These are phyloP conservation scores for Phytopythium sindhum DNA, from an alignment of 352 stramenopile genomes.

Conservation along the genomic window DNA sequence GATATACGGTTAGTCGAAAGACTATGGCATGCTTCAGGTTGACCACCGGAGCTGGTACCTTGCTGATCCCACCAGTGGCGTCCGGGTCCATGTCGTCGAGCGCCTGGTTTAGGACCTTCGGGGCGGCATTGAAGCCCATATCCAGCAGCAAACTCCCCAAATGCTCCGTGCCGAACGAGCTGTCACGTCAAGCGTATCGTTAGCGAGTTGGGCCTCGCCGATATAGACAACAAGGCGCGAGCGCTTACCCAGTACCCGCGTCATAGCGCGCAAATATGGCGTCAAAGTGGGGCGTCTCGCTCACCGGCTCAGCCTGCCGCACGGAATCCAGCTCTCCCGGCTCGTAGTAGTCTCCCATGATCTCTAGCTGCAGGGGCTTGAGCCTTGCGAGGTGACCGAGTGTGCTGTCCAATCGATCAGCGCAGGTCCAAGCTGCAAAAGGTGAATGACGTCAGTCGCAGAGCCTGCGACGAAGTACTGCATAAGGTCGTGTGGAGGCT, in stretches of 20 bases:
- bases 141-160: constrained; percentile 55
- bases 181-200: constrained; percentile 1
- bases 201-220: not conserved
- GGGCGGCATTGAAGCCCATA: constrained; percentile 64
- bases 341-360: constrained; percentile 23
- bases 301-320: constrained; percentile 23
- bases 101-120: constrained; percentile 44
- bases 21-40: not conserved
- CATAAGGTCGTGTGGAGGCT: not conserved
- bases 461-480: not conserved
- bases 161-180: constrained; percentile 55
- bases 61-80: constrained; percentile 61
- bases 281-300: constrained; percentile 68
- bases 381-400: not conserved
- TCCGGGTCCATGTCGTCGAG: constrained; percentile 72
- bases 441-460: not conserved
- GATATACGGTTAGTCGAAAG: not conserved
- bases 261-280: constrained; percentile 51
- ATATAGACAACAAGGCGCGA: not conserved
- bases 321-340: constrained; percentile 17
- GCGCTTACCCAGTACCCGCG: constrained; percentile 26
- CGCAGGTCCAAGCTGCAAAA: not conserved
- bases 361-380: not conserved
- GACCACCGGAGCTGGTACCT: constrained; percentile 11
- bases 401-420: not conserved